phyloP scores from a whole-genome alignment of 2,329 filamentous ascomycete species.

The Cordyceps cicadae region DNA sequence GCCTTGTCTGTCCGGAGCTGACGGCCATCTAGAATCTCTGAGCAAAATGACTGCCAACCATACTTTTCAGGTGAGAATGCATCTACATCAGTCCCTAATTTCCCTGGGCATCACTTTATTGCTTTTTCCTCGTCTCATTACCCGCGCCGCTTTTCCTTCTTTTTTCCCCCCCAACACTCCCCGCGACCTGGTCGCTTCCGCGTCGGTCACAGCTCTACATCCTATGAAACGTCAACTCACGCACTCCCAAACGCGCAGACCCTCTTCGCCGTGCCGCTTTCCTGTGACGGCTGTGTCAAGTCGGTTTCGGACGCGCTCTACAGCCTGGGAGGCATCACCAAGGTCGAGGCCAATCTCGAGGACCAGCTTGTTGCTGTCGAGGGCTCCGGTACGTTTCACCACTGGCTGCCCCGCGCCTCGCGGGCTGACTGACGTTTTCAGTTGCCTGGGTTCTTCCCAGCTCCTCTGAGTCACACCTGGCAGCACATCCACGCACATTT shows the following conservation, averaged over 20 bases:
- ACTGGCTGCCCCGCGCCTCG: neutral
- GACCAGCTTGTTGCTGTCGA: slow-evolving; percentile 78
- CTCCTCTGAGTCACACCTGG: neutral
- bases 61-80: slow-evolving; percentile 40
- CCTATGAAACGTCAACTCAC: slow-evolving; percentile 10
- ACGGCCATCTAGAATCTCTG: neutral
- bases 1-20: neutral
- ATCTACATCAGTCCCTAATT: neutral
- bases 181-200: neutral
- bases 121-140: neutral
- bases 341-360: slow-evolving; percentile 72
- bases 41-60: slow-evolving; percentile 36
- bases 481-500: neutral
- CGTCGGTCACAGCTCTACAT: slow-evolving; percentile 1
- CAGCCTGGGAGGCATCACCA: slow-evolving; percentile 70
- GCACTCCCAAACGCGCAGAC: slow-evolving; percentile 47
- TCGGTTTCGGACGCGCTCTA: slow-evolving; percentile 73
- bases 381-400: slow-evolving; percentile 56
- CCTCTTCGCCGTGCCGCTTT: slow-evolving; percentile 89
- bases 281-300: slow-evolving; percentile 82
- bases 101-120: slow-evolving; percentile 6
- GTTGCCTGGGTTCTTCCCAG: neutral
- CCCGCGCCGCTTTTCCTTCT: neutral
- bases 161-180: too few species aligned
- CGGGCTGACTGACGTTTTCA: neutral